Base-by-base conservation (phyloP, 352 stramenopile genomes). In the Pythium grandisporangium region DNA sequence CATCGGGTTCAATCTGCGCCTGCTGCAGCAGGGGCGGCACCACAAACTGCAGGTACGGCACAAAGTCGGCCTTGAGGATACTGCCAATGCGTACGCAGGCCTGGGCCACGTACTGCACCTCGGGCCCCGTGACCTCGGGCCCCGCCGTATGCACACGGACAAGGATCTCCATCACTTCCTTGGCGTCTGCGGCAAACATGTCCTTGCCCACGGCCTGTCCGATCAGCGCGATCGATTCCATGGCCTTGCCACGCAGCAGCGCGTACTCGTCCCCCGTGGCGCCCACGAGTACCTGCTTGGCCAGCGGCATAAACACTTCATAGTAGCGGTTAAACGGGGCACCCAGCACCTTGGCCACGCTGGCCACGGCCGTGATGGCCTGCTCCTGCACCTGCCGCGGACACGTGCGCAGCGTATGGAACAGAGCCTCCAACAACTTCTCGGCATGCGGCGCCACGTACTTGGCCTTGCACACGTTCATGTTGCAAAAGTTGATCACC, bases 221-320 rank as follows among this genome's bases (percentile, higher is more conserved):
- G 48, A 93, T 91, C 27, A 93, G 56, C 37, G 80, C 80, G 58
- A 93, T 90, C 34, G 77, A 86, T 53, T 93, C 80, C 80, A 93
- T 93, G 20, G 77, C 65, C 53, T 93, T 93, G 47, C 80, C 80
- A 39, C 80, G 77, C 51, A 93, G 55, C 41, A 93, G 59, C 35
- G 73, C 53, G 58, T 84, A 93, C 51, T 89, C 72, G 37, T 74
- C 72, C n/a, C 80, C 79, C 25, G 63, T 48, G 5, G 80, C 78
- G 45, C 91, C 75, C 26, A 84, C 56, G 29, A 93, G 55, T 44
- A 93, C 66, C 46, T 93, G 73, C 61, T 88, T 90, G 29, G 80
- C 80, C 32, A 93, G 59, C 35, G 80, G 80, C 30, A 93, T 93
- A 53, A 93, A 93, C 30, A 93, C 84, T 45, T 79, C 66, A 54